Evolutionary conservation across 2,329 filamentous ascomycete species (phyloP).

Genomic region (Botrytis galanthina): DNA sequence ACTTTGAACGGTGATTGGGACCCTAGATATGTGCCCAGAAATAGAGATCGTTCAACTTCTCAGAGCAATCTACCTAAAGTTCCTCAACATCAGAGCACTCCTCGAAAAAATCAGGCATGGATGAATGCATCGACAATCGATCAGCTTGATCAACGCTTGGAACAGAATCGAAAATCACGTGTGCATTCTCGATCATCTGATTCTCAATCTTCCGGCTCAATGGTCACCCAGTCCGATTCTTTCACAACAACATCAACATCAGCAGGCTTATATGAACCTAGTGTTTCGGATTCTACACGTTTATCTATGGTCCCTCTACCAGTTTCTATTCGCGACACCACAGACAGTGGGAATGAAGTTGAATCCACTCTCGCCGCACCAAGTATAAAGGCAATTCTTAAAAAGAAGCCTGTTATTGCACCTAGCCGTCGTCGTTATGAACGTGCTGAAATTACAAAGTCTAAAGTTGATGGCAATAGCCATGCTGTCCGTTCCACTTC

Average conservation of each 20-base stretch:
- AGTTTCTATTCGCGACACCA: neutral
- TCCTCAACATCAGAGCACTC: conserved; percentile 11
- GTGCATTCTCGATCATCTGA: neutral
- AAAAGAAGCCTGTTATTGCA: neutral
- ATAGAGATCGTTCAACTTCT: neutral
- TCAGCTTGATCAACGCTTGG: neutral
- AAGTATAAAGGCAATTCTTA: neutral
- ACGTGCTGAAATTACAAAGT: neutral
- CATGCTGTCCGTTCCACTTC: neutral
- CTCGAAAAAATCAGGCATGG: conserved; percentile 1
- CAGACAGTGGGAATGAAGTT: conserved; percentile 12
- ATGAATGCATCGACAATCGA: conserved; percentile 3
- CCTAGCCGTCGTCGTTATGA: neutral
- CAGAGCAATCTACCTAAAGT: neutral
- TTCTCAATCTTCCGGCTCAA: neutral
- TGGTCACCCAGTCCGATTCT: conserved; percentile 12
- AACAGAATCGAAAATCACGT: neutral
- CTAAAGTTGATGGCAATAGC: neutral
- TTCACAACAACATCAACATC: neutral
- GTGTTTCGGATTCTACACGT: neutral
- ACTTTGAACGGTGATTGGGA: neutral
- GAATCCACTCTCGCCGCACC: neutral
- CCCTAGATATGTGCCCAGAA: neutral
- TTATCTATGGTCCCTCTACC: neutral
- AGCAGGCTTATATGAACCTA: neutral